Conservation (phyloP, 1,139 yeast genomes). For the Wickerhamomyces sp. region DNA sequence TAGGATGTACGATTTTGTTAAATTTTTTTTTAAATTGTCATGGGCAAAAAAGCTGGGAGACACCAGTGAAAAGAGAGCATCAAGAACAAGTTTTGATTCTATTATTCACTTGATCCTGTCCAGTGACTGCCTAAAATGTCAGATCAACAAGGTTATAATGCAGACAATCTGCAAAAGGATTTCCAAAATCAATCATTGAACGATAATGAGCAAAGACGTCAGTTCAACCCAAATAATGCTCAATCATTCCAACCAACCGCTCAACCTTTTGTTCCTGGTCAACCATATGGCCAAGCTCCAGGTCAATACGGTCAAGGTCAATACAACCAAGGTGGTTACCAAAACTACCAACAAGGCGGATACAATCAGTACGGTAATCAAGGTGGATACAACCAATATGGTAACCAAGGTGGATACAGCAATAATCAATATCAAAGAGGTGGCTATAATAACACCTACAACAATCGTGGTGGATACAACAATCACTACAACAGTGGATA, state of each 20-base stretch:
- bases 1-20: no score
- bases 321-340: conserved; percentile 21
- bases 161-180: conserved; percentile 52
- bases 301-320: conserved; percentile 4
- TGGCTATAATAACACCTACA: conserved; percentile 17
- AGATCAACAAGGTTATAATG: conserved; percentile 29
- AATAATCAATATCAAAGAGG: conserved; percentile 16
- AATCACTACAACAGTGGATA: conserved; percentile 19
- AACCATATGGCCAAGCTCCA: conserved; percentile 2
- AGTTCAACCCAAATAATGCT: conserved; percentile 20
- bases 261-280: conserved; percentile 22
- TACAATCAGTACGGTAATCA: conserved; percentile 12
- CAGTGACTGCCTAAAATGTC: conserved; percentile 12
- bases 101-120: not conserved
- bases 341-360: conserved; percentile 9
- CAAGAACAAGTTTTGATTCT: not conserved
- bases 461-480: conserved; percentile 14
- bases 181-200: conserved; percentile 42
- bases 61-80: not conserved
- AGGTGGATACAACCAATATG: conserved; percentile 20
- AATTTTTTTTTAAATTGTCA: no score
- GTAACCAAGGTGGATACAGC: conserved; percentile 18
- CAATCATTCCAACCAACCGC: conserved; percentile 20
- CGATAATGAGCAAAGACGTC: conserved; percentile 18
- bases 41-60: not conserved